Percentiles rank a stretch among this genome's conserved stretches.
These are phyloP conservation scores for Scenedesmus sp. DNA, from an alignment of 163 green algal genomes.

Conservation along the genomic window DNA sequence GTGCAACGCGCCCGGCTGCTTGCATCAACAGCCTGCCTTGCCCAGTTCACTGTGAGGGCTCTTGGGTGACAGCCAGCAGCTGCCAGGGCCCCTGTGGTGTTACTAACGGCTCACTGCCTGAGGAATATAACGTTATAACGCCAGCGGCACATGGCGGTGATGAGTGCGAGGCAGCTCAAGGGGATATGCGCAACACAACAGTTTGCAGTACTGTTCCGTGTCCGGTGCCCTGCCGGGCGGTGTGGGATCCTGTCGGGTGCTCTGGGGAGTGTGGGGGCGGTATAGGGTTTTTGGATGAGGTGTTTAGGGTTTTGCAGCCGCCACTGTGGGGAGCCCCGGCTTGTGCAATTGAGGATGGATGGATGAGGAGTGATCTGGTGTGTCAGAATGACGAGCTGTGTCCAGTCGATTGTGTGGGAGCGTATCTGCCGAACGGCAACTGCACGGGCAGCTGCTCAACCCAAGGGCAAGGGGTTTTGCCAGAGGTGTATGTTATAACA, in stretches of 20 bases:
- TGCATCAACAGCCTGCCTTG: constrained; percentile 9
- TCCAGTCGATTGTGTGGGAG: neutral
- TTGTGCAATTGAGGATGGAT: neutral
- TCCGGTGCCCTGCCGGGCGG: neutral
- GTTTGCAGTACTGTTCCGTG: neutral
- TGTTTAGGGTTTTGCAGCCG: neutral
- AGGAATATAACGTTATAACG: neutral
- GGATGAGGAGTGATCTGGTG: neutral
- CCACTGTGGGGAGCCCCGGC: neutral
- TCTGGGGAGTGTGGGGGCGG: neutral
- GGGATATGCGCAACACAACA: neutral
- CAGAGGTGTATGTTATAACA: constrained; percentile 9
- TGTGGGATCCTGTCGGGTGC: neutral
- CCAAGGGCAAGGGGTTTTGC: neutral
- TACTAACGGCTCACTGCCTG: neutral
- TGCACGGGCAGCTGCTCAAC: neutral
- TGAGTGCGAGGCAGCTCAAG: neutral
- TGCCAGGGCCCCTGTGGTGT: neutral
- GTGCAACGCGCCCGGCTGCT: neutral
- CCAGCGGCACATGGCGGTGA: neutral
- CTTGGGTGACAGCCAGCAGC: neutral
- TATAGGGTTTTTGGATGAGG: neutral
- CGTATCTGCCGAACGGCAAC: neutral
- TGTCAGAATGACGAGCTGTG: neutral
- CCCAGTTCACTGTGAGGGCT: neutral